Conservation (phyloP, 2,329 filamentous ascomycete species). For the Ascochyta koolunga region DNA sequence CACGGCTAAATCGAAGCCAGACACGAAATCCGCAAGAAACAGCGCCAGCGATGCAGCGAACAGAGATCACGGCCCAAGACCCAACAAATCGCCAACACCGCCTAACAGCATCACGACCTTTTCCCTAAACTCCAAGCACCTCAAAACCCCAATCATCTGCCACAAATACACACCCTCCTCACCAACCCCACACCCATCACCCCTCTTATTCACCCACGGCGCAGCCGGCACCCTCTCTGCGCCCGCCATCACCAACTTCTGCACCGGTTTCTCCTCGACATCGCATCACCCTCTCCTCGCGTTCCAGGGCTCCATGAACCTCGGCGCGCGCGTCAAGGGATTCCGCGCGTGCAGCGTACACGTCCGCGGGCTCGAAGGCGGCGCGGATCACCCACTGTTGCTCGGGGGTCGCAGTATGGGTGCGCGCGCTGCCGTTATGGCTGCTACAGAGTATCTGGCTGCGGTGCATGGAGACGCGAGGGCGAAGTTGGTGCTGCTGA, state of each 20-base stretch:
- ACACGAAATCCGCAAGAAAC: background rate
- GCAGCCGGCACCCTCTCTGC: slow-evolving; percentile 51
- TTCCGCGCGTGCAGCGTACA: slow-evolving; percentile 45
- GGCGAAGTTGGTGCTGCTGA: slow-evolving; percentile 46
- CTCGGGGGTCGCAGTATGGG: slow-evolving; percentile 54
- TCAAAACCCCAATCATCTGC: slow-evolving; percentile 32
- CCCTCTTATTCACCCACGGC: slow-evolving; percentile 54
- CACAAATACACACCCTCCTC: slow-evolving; percentile 19
- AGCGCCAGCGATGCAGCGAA: background rate
- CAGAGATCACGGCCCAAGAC: background rate
- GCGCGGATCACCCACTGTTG: slow-evolving; percentile 6
- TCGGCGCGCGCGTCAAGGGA: slow-evolving; percentile 44
- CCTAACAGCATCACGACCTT: slow-evolving; percentile 1
- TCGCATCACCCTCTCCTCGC: slow-evolving; percentile 29
- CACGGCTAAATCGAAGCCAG: background rate
- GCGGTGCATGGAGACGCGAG: background rate
- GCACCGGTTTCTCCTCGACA: slow-evolving; percentile 41
- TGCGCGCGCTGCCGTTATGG: slow-evolving; percentile 50
- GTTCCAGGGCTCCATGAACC: slow-evolving; percentile 52
- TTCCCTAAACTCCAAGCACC: slow-evolving; percentile 18
- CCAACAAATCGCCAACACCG: background rate
- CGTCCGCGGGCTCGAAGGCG: background rate
- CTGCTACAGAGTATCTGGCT: slow-evolving; percentile 24
- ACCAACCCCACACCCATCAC: background rate
- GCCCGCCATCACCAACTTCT: slow-evolving; percentile 50